phyloP scores from a whole-genome alignment of 164 flowering plant species.

The Buxus sempervirens region DNA sequence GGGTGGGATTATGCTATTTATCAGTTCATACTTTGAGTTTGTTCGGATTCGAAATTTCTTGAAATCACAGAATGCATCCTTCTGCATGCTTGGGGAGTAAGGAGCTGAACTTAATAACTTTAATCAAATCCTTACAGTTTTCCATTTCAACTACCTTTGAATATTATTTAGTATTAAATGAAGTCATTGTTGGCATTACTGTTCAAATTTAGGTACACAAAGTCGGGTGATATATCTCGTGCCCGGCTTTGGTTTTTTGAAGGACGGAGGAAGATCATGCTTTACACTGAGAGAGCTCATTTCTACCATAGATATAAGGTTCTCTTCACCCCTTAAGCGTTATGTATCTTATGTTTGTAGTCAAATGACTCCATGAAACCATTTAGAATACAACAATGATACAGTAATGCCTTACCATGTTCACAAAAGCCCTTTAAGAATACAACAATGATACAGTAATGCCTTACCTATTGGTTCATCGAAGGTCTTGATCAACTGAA shows the following conservation, averaged over 20 bases:
- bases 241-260: conserved; percentile 75
- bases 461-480: no score
- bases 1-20: conserved; percentile 87
- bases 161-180: background rate
- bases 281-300: conserved; percentile 89
- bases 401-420: no score
- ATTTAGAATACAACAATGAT: no score
- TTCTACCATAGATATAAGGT: conserved; percentile 97
- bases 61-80: conserved; percentile 76
- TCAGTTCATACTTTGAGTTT: conserved; percentile 82
- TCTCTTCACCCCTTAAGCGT: background rate
- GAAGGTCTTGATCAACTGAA: no score
- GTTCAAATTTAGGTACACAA: conserved; percentile 48
- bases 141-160: background rate
- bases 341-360: background rate
- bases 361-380: background rate
- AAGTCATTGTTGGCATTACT: background rate
- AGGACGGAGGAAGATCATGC: conserved; percentile 73
- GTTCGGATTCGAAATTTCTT: conserved; percentile 74
- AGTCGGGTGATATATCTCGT: conserved; percentile 76
- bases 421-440: background rate
- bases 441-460: no score
- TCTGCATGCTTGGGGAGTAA: conserved; percentile 87
- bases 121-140: background rate
- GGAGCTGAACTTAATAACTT: conserved; percentile 17